A percentile compares a stretch with the other conserved stretches of the same genome.
Conservation (phyloP, 1,284 basidiomycete genomes). For the Inonotus obliquus region DNA sequence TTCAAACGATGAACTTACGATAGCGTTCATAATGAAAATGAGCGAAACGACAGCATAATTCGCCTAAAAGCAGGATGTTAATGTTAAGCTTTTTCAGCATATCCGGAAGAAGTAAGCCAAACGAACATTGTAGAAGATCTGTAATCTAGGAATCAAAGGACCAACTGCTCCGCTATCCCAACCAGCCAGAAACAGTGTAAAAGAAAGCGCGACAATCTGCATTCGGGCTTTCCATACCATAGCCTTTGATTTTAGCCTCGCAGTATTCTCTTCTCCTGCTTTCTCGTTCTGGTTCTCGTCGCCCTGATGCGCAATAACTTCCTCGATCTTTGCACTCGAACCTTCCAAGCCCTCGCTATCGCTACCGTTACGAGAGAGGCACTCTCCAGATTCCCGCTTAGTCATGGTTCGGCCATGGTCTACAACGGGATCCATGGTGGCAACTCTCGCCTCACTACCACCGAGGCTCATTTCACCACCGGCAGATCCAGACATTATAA, state of each 20-base stretch:
- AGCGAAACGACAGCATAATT: slow-evolving; percentile 15
- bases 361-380: not conserved
- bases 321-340: not conserved
- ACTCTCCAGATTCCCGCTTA: not conserved
- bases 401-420: not conserved
- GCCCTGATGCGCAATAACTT: not conserved
- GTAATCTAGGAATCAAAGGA: slow-evolving; percentile 15
- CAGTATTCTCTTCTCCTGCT: not conserved
- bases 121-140: slow-evolving; percentile 15
- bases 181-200: slow-evolving; percentile 16
- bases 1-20: slow-evolving; percentile 2
- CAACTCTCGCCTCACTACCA: not conserved
- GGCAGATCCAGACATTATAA: not conserved
- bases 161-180: slow-evolving; percentile 18
- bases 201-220: slow-evolving; percentile 14
- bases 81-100: not conserved
- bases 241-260: not conserved
- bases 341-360: not conserved
- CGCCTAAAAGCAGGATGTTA: not conserved
- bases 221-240: slow-evolving; percentile 12
- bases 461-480: not conserved
- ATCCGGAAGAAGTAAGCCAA: not conserved
- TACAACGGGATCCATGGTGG: not conserved
- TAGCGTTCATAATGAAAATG: slow-evolving; percentile 14
- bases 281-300: not conserved